These are phyloP conservation scores for Linum lewisii DNA, from an alignment of 345 rosid genomes.

Conservation along the genomic window DNA sequence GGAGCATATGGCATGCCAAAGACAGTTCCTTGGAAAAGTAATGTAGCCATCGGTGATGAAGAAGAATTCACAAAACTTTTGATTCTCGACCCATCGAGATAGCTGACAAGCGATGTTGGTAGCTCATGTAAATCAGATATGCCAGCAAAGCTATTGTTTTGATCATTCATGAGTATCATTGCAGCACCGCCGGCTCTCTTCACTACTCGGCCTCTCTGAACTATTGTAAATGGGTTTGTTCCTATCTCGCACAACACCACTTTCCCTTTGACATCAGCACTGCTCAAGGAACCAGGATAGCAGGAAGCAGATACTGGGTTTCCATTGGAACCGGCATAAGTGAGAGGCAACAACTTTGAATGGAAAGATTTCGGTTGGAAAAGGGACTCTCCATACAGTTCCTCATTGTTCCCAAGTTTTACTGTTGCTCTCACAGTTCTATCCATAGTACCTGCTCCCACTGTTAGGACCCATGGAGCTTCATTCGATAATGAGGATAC, in stretches of 20 bases:
- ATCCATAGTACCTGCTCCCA: constrained; percentile 1
- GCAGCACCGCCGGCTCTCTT: neutral
- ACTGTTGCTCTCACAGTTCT: neutral
- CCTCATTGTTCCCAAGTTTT: neutral
- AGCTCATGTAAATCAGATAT: neutral
- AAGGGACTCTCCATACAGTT: neutral
- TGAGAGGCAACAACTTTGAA: neutral
- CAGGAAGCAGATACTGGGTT: neutral
- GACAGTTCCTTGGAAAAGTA: constrained; percentile 1
- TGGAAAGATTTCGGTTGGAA: neutral
- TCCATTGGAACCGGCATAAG: neutral
- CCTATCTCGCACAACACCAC: neutral
- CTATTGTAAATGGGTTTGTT: too few relatives aligned
- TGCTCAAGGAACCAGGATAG: neutral
- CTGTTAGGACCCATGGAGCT: neutral
- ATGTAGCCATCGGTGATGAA: neutral
- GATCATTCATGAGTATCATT: constrained; percentile 3
- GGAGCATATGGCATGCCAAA: neutral
- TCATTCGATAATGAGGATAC: neutral
- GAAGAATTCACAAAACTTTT: neutral
- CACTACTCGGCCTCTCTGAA: neutral
- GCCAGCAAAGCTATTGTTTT: neutral
- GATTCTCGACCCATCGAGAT: neutral
- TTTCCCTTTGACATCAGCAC: neutral
- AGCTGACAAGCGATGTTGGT: neutral